These are phyloP conservation scores for Aspergillus awamori DNA, from an alignment of 2,329 filamentous ascomycete species.

Conservation along the genomic window DNA sequence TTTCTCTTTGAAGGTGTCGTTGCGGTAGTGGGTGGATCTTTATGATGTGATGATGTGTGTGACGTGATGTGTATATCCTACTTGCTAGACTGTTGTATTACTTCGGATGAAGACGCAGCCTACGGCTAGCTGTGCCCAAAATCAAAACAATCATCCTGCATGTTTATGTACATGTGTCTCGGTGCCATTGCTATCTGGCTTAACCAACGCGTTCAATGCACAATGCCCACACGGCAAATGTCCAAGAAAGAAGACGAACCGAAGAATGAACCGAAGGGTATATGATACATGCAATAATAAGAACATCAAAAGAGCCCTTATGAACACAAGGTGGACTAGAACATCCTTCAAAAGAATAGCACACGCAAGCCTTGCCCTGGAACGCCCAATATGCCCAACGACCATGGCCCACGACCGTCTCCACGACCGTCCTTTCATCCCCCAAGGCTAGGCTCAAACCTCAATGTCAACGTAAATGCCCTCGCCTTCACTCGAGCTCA, in stretches of 20 bases:
- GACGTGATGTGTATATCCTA: conserved; percentile 13
- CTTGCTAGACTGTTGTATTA: conserved; percentile 2
- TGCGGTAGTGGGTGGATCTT: conserved; percentile 28
- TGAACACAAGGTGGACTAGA: background rate
- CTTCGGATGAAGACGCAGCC: background rate
- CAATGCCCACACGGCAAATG: background rate
- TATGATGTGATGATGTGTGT: background rate
- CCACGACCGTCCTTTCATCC: too few relatives aligned
- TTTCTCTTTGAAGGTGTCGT: conserved; percentile 85
- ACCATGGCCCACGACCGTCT: background rate
- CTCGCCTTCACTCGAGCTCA: conserved; percentile 42
- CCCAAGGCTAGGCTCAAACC: conserved; percentile 25
- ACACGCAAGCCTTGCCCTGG: background rate
- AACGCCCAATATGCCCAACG: background rate
- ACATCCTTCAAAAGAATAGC: background rate
- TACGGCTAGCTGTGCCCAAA: too few relatives aligned
- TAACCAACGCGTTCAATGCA: background rate
- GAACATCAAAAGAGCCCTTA: background rate
- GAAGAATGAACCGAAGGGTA: conserved; percentile 16
- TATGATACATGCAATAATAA: conserved; percentile 12
- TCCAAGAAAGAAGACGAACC: conserved; percentile 8
- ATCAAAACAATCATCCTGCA: background rate
- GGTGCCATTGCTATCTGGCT: background rate
- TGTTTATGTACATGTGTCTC: conserved; percentile 9
- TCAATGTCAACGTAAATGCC: conserved; percentile 44